phyloP scores from a whole-genome alignment of 129 eudicot genomes.

The Arctium lappa region DNA sequence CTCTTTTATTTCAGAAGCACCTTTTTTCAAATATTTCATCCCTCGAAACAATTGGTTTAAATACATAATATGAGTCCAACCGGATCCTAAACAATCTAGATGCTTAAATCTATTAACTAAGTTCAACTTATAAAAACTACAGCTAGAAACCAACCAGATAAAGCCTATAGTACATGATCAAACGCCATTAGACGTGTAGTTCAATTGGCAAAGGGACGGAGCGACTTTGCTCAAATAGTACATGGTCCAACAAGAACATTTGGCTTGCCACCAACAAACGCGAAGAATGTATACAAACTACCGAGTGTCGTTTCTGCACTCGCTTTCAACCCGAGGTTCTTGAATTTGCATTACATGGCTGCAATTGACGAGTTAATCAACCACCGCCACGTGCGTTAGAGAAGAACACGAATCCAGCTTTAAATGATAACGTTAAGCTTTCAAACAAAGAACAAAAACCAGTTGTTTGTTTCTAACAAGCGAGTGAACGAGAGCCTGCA shows the following conservation, averaged over 20 bases:
- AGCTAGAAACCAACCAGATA: not conserved
- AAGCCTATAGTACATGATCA: not conserved
- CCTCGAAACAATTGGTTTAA: not conserved
- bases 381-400: not conserved
- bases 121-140: not conserved
- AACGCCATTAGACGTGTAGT: not conserved
- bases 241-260: not conserved
- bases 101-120: not conserved
- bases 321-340: not conserved
- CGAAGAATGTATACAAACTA: not conserved
- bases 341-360: not conserved
- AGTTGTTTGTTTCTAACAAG: not conserved
- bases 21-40: not conserved
- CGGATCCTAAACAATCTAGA: not conserved
- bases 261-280: not conserved
- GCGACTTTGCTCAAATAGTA: not conserved
- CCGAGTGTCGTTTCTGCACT: not conserved
- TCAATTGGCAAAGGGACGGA: not conserved
- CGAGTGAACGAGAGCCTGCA: conserved; percentile 9
- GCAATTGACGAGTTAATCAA: not conserved
- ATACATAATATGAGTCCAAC: not conserved
- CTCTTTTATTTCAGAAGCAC: not conserved
- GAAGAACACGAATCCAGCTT: not conserved
- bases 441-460: conserved; percentile 1
- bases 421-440: not conserved